A percentile compares a stretch with the other conserved stretches of the same genome.
Conservation (phyloP, 129 eudicot genomes). For the Artemisia tridentata region DNA sequence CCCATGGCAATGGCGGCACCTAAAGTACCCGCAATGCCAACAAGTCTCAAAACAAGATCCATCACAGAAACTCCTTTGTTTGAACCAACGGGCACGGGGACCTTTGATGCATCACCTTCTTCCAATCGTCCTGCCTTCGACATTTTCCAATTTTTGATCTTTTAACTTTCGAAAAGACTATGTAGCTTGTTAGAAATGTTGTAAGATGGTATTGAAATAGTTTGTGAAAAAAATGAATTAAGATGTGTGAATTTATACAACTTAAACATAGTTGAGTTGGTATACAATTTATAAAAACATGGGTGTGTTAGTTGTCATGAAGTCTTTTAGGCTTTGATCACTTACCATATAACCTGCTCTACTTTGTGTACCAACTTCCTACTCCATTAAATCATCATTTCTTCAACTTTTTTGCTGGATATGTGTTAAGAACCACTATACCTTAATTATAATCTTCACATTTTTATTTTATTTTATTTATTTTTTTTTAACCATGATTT, state of each 20-base stretch:
- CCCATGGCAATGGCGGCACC: constrained; percentile 84
- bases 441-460: too few species aligned
- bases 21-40: constrained; percentile 59
- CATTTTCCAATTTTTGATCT: not conserved
- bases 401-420: constrained; percentile 25
- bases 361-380: constrained; percentile 39
- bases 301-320: constrained; percentile 31
- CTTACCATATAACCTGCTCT: constrained; percentile 33
- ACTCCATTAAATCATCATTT: constrained; percentile 28
- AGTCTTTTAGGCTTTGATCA: constrained; percentile 20
- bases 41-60: constrained; percentile 53
- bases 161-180: constrained; percentile 8
- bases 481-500: too few species aligned
- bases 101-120: constrained; percentile 43
- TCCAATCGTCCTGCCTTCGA: constrained; percentile 46
- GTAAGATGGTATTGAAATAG: constrained; percentile 20
- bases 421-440: not conserved
- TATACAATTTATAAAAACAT: constrained; percentile 1
- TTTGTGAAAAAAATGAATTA: constrained; percentile 12
- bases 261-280: constrained; percentile 34
- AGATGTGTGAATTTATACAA: constrained; percentile 23
- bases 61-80: constrained; percentile 56
- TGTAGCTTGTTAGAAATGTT: constrained; percentile 11
- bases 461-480: too few species aligned
- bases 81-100: constrained; percentile 25